Evolutionary conservation across 257 asterid genomes (phyloP), one percentile per base, ranked within the genome.

Genomic region (Penstemon newberryi): DNA sequence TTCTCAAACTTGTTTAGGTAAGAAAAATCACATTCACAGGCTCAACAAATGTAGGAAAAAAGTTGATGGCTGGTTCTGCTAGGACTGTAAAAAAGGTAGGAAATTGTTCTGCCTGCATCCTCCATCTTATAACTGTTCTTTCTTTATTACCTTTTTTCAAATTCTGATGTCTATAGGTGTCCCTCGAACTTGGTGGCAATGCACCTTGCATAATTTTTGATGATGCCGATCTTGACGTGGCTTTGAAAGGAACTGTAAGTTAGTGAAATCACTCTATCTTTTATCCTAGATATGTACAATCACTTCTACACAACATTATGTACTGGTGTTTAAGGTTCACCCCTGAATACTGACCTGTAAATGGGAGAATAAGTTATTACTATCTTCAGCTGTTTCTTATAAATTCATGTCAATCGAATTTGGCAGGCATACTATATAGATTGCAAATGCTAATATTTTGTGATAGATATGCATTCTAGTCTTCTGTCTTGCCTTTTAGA

Each of bases 161-260:
- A 55, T 53, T 63, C 70, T 73, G 38, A 44, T 60, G 64, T 41
- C 15, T 75, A 59, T 70, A 92, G 98, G 92, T 92, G 67, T 94
- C 98, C 73, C 91, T 91, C 42, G 99, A 94, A 81, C 98, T 94
- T 79, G 99, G 99, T 49, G 99, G 98, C 64, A 94, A 89, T 86
- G 99, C 98, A 75, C 98, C 98, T 54, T 87, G 96, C 86, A 87
- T 94, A 77, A 72, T 91, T 56, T 94, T 94, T 80, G 98, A 94
- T 80, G 99, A 94, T 58, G 98, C 99, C 46, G 98, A 94, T 80
- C 84, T 94, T 76, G 99, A 91, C 15, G 93, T 91, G 57, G 99
- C 99, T 74, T 58, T 91, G 39, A 89, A 83, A 86, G 99, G 99
- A 87, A 71, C 96, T 71, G 96, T 87, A 86, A 89, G 86, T 79